These are phyloP conservation scores for Xeromyces bisporus DNA, from an alignment of 495 filamentous ascomycete species.

Conservation along the genomic window DNA sequence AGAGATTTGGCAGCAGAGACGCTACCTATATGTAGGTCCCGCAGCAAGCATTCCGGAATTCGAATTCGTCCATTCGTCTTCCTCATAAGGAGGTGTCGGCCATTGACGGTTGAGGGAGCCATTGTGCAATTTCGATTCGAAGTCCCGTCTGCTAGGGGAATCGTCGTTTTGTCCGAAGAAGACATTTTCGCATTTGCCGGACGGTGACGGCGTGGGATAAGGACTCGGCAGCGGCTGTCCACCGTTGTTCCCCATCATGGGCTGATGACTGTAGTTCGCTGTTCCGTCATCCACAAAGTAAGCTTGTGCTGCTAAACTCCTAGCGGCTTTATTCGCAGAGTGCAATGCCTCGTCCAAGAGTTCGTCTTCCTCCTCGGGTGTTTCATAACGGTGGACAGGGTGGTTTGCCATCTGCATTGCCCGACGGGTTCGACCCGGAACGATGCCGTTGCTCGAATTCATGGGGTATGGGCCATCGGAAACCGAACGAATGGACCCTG, in stretches of 20 bases:
- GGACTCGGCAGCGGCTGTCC: slow-evolving; percentile 45
- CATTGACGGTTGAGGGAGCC: slow-evolving; percentile 49
- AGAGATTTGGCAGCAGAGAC: slow-evolving; percentile 1
- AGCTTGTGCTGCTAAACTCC: slow-evolving; percentile 34
- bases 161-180: slow-evolving; percentile 44
- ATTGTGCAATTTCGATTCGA: slow-evolving; percentile 41
- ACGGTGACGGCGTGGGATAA: slow-evolving; percentile 84
- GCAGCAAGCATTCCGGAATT: slow-evolving; percentile 60
- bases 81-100: slow-evolving; percentile 91
- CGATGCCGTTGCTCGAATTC: slow-evolving; percentile 38
- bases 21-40: slow-evolving; percentile 33
- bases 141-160: slow-evolving; percentile 37
- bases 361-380: slow-evolving; percentile 92
- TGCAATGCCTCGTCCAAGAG: slow-evolving; percentile 68
- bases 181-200: slow-evolving; percentile 55
- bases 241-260: slow-evolving; percentile 32
- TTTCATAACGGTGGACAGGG: slow-evolving; percentile 68
- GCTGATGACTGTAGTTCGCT: slow-evolving; percentile 30
- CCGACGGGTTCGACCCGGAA: slow-evolving; percentile 71
- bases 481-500: slow-evolving; percentile 43
- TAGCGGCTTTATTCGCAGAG: slow-evolving; percentile 40
- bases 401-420: slow-evolving; percentile 61
- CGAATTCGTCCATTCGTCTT: slow-evolving; percentile 75
- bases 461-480: slow-evolving; percentile 44
- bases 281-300: slow-evolving; percentile 25